phyloP scores from a whole-genome alignment of 345 rosid genomes.

The Eucalyptus marginata region DNA sequence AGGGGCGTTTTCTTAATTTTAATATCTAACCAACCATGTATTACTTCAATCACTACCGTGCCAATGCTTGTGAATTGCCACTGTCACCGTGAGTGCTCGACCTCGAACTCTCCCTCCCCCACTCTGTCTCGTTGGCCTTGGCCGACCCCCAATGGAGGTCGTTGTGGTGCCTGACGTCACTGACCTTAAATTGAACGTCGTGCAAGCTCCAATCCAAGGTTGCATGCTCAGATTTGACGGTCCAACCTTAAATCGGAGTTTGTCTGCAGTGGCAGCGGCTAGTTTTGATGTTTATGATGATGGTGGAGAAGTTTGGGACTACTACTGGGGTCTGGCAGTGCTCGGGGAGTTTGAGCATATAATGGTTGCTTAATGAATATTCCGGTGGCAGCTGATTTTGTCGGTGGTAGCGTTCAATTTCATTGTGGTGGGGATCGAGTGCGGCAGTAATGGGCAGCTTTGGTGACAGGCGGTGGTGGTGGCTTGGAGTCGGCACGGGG shows the following conservation, averaged over 20 bases:
- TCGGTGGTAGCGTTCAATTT: background rate
- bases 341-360: background rate
- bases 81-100: no score
- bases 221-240: background rate
- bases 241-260: background rate
- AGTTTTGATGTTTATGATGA: background rate
- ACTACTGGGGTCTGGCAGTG: background rate
- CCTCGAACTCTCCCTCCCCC: background rate
- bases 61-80: background rate
- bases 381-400: background rate
- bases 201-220: background rate
- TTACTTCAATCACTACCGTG: background rate
- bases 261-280: background rate
- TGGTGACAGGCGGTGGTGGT: background rate
- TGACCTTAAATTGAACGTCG: background rate
- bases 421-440: background rate
- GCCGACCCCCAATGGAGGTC: background rate
- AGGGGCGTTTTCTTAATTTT: background rate
- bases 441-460: background rate
- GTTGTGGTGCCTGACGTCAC: no score
- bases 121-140: background rate
- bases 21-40: background rate
- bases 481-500: background rate
- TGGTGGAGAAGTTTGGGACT: background rate
- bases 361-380: background rate